Base-by-base conservation (phyloP, 2,329 filamentous ascomycete genomes). In the Albifimbria verrucaria region DNA sequence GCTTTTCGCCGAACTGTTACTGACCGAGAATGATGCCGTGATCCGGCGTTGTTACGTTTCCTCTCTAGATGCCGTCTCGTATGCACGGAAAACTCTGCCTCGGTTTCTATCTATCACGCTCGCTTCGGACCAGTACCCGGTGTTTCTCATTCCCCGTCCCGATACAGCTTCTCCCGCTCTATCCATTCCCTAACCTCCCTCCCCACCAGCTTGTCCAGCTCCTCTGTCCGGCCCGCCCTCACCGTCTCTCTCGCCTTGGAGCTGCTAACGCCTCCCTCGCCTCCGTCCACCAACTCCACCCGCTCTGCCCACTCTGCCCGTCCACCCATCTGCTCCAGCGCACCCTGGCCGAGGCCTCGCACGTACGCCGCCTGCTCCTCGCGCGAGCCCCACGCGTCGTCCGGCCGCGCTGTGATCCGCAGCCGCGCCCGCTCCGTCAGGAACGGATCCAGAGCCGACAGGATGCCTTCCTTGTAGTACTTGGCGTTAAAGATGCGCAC, bases 401-500 rank as follows among this genome's bases (percentile, higher is more conserved):
- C 80, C 1, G 83, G 76, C 45, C 89, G 76, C 65, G 85, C 78
- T 48, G 82, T 87, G 2, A 91, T 84, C 12, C 83, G 75, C 50
- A 92, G 68, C 52, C 76, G 74, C 50, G 89, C 81, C 12, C 76
- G 76, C 1, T 73, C 70, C 57, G 32, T 39, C 6, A 92, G 86
- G 63, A 91, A 89, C 0, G 83, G 82, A 2, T 73, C 72, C 2
- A 93, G 73, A 0, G 81, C 80, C 0, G 67, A 69, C 12, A 82
- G 74, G 56, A 87, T 81, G 3, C 52, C 50, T 12, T 12, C 3
- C 12, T 51, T 65, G 64, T 91, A 90, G 70, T 93, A 93, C 65
- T 88, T 89, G 1, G 87, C 80, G 48, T 89, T 76, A 51, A 89
- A 82, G 50, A 93, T 83, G 20, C 89, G 81, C 17, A 88, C 82